Evolutionary conservation across 495 filamentous ascomycete species (phyloP).

Genomic region (Cercophora newfieldiana): DNA sequence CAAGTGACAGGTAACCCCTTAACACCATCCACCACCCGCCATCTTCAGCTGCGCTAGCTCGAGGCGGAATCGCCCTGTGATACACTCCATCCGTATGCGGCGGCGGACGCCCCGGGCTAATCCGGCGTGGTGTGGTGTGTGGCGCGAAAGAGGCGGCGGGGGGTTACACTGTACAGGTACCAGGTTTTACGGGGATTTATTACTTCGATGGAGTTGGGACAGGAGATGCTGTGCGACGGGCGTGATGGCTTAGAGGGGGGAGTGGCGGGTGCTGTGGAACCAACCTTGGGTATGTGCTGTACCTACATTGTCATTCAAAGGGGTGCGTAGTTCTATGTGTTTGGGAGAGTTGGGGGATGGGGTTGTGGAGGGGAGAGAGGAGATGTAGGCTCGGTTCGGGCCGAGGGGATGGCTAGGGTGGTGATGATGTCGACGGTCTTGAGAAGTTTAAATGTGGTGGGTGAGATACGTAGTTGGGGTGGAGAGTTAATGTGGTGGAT

Average conservation of each 20-base stretch:
- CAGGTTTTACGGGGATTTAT: background rate
- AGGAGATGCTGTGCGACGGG: background rate
- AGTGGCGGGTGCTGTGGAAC: background rate
- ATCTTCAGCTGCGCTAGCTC: background rate
- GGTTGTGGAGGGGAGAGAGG: background rate
- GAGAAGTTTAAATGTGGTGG: too few relatives aligned
- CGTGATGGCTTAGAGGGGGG: background rate
- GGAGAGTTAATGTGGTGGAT: too few relatives aligned
- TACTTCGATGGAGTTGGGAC: background rate
- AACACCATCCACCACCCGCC: background rate
- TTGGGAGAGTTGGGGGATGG: too few relatives aligned
- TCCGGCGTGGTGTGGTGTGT: background rate
- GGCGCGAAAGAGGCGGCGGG: background rate
- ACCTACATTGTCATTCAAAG: too few relatives aligned
- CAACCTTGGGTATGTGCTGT: background rate
- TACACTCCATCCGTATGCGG: background rate
- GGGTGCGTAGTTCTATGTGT: too few relatives aligned
- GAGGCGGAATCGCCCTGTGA: background rate
- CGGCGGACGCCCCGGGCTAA: background rate
- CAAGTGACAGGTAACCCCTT: too few relatives aligned
- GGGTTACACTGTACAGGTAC: background rate
- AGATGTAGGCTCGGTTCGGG: too few relatives aligned
- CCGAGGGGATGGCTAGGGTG: too few relatives aligned
- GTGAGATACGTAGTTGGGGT: too few relatives aligned
- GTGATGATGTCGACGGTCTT: too few relatives aligned